A percentile compares a stretch with the other conserved stretches of the same genome.
Conservation (phyloP, 2,329 filamentous ascomycete genomes). For the Cladophialophora exuberans region DNA sequence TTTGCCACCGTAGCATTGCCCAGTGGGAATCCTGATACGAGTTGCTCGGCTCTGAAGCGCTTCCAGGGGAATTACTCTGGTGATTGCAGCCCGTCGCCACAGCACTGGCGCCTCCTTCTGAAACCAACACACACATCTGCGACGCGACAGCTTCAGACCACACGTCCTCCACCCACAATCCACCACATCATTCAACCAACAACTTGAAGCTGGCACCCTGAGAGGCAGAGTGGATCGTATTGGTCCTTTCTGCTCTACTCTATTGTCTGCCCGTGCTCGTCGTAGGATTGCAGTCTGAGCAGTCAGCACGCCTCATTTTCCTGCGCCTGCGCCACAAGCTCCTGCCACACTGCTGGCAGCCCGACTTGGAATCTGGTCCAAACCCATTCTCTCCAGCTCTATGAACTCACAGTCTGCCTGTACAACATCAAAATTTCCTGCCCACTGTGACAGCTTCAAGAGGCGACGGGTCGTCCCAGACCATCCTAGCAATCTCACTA, state of each 20-base stretch:
- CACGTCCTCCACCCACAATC: neutral
- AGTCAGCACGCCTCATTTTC: constrained; percentile 13
- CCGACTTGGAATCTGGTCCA: neutral
- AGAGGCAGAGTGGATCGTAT: no score
- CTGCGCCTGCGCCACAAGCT: constrained; percentile 23
- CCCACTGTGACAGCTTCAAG: no score
- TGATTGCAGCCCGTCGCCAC: constrained; percentile 17
- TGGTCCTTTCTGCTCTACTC: no score
- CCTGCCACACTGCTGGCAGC: neutral
- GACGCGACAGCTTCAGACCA: constrained; percentile 9
- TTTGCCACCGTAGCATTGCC: constrained; percentile 16
- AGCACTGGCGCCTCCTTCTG: constrained; percentile 13
- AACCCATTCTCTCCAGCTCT: neutral
- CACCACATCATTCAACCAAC: neutral
- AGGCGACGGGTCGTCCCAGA: no score
- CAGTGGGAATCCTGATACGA: neutral
- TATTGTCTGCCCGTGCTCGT: no score
- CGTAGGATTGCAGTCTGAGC: no score
- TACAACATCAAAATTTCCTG: no score
- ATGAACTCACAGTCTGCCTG: no score
- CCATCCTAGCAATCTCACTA: neutral
- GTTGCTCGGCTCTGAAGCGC: constrained; percentile 6
- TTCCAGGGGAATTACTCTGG: constrained; percentile 21
- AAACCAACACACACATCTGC: constrained; percentile 14
- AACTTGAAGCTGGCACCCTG: no score